Percentiles rank a stretch among this genome's conserved stretches.
phyloP scores from a whole-genome alignment of 1,139 yeast genomes.

The Hansenula anomala region DNA sequence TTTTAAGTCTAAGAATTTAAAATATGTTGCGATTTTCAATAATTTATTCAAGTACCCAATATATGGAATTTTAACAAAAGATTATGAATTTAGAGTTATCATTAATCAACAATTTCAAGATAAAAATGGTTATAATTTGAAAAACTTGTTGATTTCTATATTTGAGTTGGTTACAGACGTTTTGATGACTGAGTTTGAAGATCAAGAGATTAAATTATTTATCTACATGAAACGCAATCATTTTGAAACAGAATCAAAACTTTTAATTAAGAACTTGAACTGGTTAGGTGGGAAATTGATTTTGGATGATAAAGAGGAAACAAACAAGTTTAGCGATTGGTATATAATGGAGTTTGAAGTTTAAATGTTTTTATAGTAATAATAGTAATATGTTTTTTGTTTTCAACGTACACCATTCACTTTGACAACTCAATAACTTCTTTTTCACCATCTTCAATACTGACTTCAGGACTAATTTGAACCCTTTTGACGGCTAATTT shows the following conservation, averaged over 20 bases:
- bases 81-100: slow-evolving; percentile 13
- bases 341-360: slow-evolving; percentile 23
- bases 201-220: slow-evolving; percentile 14
- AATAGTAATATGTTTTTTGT: neutral
- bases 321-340: slow-evolving; percentile 21
- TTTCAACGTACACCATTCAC: neutral
- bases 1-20: slow-evolving; percentile 10
- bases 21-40: slow-evolving; percentile 16
- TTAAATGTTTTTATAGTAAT: slow-evolving; percentile 1
- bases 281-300: slow-evolving; percentile 22
- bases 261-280: slow-evolving; percentile 19
- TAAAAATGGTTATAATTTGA: slow-evolving; percentile 17
- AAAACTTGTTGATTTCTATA: slow-evolving; percentile 18
- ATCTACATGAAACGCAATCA: slow-evolving; percentile 16
- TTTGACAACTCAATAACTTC: slow-evolving; percentile 35
- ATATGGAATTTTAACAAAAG: slow-evolving; percentile 13
- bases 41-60: slow-evolving; percentile 18
- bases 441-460: slow-evolving; percentile 58
- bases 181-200: slow-evolving; percentile 4
- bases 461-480: slow-evolving; percentile 74
- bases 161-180: slow-evolving; percentile 20
- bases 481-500: slow-evolving; percentile 58
- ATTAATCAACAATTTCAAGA: slow-evolving; percentile 18
- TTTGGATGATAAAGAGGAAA: slow-evolving; percentile 14
- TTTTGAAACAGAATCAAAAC: slow-evolving; percentile 20